Conservation (phyloP, 768 basidiomycete genomes). For the Termitomyces sp. region DNA sequence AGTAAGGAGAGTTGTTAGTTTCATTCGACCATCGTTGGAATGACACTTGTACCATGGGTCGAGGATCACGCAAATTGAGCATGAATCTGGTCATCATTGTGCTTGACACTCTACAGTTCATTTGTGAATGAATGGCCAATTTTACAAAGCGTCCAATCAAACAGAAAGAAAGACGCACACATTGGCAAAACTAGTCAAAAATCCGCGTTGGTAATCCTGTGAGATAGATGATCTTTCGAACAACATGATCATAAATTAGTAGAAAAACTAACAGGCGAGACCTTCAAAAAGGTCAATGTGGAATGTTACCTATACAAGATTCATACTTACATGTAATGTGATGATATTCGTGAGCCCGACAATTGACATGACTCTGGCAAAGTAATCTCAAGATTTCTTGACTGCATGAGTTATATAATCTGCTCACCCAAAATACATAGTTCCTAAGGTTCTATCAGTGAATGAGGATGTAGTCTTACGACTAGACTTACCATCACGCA, state of each 20-base stretch:
- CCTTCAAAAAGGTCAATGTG: not conserved
- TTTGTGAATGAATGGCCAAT: not conserved
- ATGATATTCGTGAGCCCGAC: conserved; percentile 17
- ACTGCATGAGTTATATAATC: not conserved
- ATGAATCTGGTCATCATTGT: conserved; percentile 27
- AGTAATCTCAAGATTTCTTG: not conserved
- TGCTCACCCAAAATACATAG: conserved; percentile 37
- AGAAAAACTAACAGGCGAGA: not conserved
- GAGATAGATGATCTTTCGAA: not conserved
- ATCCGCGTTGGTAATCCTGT: not conserved
- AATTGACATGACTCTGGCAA: conserved; percentile 18
- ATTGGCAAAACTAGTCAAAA: not conserved
- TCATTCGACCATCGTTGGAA: conserved; percentile 5
- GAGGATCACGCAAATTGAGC: conserved; percentile 27
- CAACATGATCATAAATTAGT: not conserved
- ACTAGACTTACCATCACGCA: conserved; percentile 34
- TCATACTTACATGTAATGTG: conserved; percentile 17
- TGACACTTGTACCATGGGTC: not conserved
- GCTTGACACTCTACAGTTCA: conserved; percentile 22
- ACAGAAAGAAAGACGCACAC: not conserved
- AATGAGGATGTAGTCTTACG: not conserved
- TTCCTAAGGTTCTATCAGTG: conserved; percentile 17
- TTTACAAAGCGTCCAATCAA: not conserved
- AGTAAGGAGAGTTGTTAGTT: conserved; percentile 4
- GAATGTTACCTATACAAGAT: not conserved